Evolutionary conservation across 495 filamentous ascomycete genomes (phyloP), one percentile per base, ranked within the genome.

Genomic region (Hapsidospora chrysogenum): DNA sequence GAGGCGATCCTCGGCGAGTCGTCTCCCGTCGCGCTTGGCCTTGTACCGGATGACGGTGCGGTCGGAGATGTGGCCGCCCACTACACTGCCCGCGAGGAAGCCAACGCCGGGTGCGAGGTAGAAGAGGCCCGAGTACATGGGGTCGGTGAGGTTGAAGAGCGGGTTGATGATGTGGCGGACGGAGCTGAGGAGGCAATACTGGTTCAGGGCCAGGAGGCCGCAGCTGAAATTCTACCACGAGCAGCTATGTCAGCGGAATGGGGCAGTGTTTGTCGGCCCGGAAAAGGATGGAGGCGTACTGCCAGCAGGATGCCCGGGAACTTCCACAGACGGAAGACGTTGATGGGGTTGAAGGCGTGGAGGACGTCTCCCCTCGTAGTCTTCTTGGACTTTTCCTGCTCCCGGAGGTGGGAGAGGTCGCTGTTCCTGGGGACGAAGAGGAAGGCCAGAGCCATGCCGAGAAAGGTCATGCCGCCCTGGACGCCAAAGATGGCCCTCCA

Each of bases 401-500:
- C 23, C 6, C 6, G 6, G 6, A 26, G 6, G 23, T 26, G 6
- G 23, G 23, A 26, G 6, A 26, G 23, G 6, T 26, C 6, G 23
- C 23, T 26, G 6, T 11, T 45, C 21, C 42, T 47, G 8, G 61
- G 60, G 0, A 65, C 47, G 26, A 63, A 58, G n/a, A 63, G 34
- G 9, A 58, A 13, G 2, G 60, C 56, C 0, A 61, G 37, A 6
- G 46, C 23, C 2, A 63, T 45, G 1, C 61, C 58, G 21, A 65
- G 44, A 23, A 51, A 57, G 3, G 58, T 54, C 41, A 74, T 59
- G 14, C 50, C 67, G 17, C 63, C 58, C 42, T 73, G 70, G 17
- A 71, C 51, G 69, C 70, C 72, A 55, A 68, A 72, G 40, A 72
- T 71, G 38, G 58, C 58, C 17, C 70, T 53, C 70, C 70, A 75